Evolutionary conservation across 768 basidiomycete species (phyloP), one percentile per base, ranked within the genome.

Genomic region (Xerocomellus chrysenteron): DNA sequence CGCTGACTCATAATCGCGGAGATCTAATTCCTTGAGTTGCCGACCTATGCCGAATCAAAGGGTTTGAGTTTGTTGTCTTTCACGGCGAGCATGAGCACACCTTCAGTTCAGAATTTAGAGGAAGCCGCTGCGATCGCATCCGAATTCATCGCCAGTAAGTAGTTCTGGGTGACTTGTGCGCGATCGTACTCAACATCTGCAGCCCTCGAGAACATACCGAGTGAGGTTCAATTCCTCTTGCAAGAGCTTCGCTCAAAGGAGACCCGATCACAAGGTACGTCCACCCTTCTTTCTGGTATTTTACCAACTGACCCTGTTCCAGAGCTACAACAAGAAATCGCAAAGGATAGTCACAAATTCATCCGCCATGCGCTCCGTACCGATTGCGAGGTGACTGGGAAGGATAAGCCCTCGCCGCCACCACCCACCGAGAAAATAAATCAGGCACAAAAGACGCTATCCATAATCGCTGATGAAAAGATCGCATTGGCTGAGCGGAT

Each of bases 151-250:
- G 71, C 74, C 10, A 80, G 80, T 80, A 44, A 65, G 81, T 67
- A 4, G 3, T 40, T 12, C n/a, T 16, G 6, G 8, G 2, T 36
- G 3, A 40, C 35, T 4, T n/a, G 6, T 37, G 28, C 44, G 11
- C n/a, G 17, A 32, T 39, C 33, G 11, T 30, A 24, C 17, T 41
- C 40, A 48, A 26, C 13, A 13, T 32, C 19, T 30, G 17, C 59
- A 81, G 80, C 78, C 50, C 73, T 81, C 19, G 80, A 81, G 54
- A 81, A 81, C 58, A 68, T 81, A 55, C 80, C 80, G 1, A 75
- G 73, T 33, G 80, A 81, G 64, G 71, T 82, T 10, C 76, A 78
- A 26, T 75, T 74, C 57, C 70, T 81, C 17, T 71, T 81, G n/a
- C 73, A 76, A 16, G 80, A 81, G 58, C 80, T 81, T 35, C 74